A percentile compares a stretch with the other conserved stretches of the same genome.
These are phyloP conservation scores for Balansia obtecta DNA, from an alignment of 2,329 filamentous ascomycete species.

Conservation along the genomic window DNA sequence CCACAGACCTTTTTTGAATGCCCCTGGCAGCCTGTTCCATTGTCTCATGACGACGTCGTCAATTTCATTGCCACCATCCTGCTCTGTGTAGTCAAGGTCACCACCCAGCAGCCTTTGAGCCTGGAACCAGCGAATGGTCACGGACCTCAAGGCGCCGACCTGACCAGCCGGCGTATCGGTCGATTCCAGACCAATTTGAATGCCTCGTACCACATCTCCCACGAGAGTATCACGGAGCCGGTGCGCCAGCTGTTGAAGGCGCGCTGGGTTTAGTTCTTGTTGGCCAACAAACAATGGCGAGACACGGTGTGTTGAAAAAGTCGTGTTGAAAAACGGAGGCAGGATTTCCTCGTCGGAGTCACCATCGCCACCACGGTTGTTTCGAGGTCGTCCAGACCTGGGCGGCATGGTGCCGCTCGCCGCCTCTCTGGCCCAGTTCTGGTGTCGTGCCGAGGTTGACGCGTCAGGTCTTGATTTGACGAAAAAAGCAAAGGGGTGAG, in stretches of 20 bases:
- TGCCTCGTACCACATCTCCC: conserved; percentile 47
- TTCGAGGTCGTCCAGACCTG: conserved; percentile 2
- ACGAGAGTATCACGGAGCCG: conserved; percentile 42
- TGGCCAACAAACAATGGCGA: conserved; percentile 39
- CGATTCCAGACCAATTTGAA: conserved; percentile 37
- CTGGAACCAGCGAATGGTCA: conserved; percentile 35
- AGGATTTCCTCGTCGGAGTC: conserved; percentile 15
- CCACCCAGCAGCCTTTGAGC: conserved; percentile 20
- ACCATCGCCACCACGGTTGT: conserved; percentile 9
- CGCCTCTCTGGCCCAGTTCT: neutral
- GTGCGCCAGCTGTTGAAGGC: conserved; percentile 31
- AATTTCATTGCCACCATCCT: conserved; percentile 9
- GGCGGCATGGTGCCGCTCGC: conserved; percentile 2
- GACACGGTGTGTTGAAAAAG: conserved; percentile 42
- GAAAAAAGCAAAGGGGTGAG: neutral
- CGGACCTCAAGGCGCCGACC: conserved; percentile 30
- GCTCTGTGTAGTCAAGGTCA: conserved; percentile 10
- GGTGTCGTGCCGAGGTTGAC: neutral
- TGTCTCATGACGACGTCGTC: conserved; percentile 8
- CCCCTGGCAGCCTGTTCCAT: conserved; percentile 10
- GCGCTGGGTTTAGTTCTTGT: conserved; percentile 22
- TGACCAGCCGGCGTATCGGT: conserved; percentile 27
- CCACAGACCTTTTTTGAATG: conserved; percentile 23
- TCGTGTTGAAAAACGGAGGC: conserved; percentile 43
- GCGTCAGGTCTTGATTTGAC: neutral